Conservation (phyloP, 306 rosid species). For the Vicia villosa region DNA sequence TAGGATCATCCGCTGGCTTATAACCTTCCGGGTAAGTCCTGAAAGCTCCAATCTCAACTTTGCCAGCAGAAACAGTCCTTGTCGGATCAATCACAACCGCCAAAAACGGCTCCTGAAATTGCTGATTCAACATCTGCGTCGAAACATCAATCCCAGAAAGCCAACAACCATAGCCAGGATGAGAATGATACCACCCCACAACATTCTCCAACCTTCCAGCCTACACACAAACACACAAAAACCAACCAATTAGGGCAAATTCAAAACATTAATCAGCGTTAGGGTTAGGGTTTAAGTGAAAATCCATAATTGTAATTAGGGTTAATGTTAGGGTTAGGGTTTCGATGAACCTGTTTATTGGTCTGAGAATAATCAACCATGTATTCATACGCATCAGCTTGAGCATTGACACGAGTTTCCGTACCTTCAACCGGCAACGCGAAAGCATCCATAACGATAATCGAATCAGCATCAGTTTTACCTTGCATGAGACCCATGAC, state of each 20-base stretch:
- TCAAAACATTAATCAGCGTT: background rate
- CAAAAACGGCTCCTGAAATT: slow-evolving; percentile 89
- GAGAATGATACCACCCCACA: slow-evolving; percentile 99
- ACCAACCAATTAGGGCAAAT: background rate
- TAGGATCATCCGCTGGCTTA: slow-evolving; percentile 90
- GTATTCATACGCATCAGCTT: slow-evolving; percentile 95
- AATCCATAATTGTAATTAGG: background rate
- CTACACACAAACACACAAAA: slow-evolving; percentile 39
- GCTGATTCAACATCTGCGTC: slow-evolving; percentile 94
- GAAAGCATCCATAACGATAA: slow-evolving; percentile 94
- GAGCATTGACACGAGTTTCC: slow-evolving; percentile 99
- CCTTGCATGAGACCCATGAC: slow-evolving; percentile 99
- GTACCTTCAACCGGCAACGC: slow-evolving; percentile 99
- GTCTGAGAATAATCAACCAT: slow-evolving; percentile 97
- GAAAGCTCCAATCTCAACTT: slow-evolving; percentile 98
- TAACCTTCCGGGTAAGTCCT: slow-evolving; percentile 98
- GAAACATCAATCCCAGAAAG: slow-evolving; percentile 96
- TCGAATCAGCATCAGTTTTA: slow-evolving; percentile 83
- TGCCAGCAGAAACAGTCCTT: slow-evolving; percentile 91
- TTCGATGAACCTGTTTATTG: slow-evolving; percentile 71
- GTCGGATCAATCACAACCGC: slow-evolving; percentile 98
- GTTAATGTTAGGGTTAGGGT: slow-evolving; percentile 38
- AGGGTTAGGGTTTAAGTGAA: slow-evolving; percentile 23
- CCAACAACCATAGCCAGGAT: slow-evolving; percentile 99
- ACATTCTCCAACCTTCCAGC: slow-evolving; percentile 92